Percentiles rank a stretch among this genome's conserved stretches.
Evolutionary conservation across 2,329 filamentous ascomycete species (phyloP).

Genomic region (Verticillium longisporum): DNA sequence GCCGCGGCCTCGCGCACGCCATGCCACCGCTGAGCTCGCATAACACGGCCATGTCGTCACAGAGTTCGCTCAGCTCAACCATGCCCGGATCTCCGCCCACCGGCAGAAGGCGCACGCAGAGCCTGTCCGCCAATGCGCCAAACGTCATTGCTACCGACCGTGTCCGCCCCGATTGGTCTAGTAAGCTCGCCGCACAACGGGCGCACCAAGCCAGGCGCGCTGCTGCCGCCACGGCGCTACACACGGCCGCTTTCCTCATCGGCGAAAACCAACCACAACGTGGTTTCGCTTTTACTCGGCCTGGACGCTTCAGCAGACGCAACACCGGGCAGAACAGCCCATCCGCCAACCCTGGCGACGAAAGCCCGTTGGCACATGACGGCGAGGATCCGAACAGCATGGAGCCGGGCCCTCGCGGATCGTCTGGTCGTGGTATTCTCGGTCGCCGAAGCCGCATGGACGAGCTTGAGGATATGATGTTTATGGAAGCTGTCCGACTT

Average conservation of each 20-base stretch:
- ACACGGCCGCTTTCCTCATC: constrained; percentile 91
- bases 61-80: constrained; percentile 66
- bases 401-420: constrained; percentile 24
- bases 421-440: constrained; percentile 18
- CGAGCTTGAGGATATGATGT: constrained; percentile 96
- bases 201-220: constrained; percentile 80
- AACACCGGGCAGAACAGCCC: constrained; percentile 31
- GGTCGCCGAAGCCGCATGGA: constrained; percentile 56
- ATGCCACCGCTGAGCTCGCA: constrained; percentile 40
- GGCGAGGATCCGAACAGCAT: constrained; percentile 19
- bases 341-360: constrained; percentile 17
- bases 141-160: constrained; percentile 88
- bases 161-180: constrained; percentile 89
- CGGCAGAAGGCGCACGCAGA: constrained; percentile 43
- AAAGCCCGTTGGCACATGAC: constrained; percentile 18
- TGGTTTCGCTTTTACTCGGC: constrained; percentile 30
- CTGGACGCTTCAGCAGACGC: constrained; percentile 52
- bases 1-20: constrained; percentile 70
- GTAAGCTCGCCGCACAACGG: constrained; percentile 78
- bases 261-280: constrained; percentile 53
- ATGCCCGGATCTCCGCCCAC: constrained; percentile 30
- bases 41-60: constrained; percentile 76
- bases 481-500: constrained; percentile 89
- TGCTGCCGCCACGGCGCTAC: constrained; percentile 86
- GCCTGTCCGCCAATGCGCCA: constrained; percentile 73